Percentiles rank a stretch among this genome's conserved stretches.
These are phyloP conservation scores for Tricholoma terreum DNA, from an alignment of 768 basidiomycete species.

Conservation along the genomic window DNA sequence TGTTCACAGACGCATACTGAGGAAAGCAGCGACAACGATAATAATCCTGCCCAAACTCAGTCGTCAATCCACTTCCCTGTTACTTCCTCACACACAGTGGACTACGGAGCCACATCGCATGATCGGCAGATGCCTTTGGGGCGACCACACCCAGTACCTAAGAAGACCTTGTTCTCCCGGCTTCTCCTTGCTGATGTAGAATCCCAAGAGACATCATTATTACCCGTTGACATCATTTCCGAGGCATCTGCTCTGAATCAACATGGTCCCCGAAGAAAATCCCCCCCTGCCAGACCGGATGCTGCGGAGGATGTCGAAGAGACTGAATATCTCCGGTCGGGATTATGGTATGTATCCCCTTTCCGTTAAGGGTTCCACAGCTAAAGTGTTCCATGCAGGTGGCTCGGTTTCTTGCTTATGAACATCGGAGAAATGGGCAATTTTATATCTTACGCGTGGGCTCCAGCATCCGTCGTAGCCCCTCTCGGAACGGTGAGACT, in stretches of 20 bases:
- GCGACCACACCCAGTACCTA: background rate
- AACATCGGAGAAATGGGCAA: slow-evolving; percentile 89
- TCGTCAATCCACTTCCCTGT: slow-evolving; percentile 13
- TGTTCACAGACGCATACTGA: background rate
- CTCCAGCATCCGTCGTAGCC: slow-evolving; percentile 90
- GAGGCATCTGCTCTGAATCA: slow-evolving; percentile 32
- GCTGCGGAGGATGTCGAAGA: slow-evolving; percentile 49
- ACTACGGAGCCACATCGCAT: slow-evolving; percentile 12
- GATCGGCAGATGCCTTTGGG: background rate
- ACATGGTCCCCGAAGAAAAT: slow-evolving; percentile 7
- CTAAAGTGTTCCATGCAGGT: slow-evolving; percentile 49
- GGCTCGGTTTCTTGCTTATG: slow-evolving; percentile 86
- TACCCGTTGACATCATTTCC: slow-evolving; percentile 42
- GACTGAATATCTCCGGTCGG: slow-evolving; percentile 78
- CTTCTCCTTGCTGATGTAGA: slow-evolving; percentile 31
- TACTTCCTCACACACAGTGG: slow-evolving; percentile 2
- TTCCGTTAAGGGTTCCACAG: background rate
- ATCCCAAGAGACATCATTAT: background rate
- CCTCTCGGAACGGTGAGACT: slow-evolving; percentile 87
- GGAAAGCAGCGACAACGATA: background rate
- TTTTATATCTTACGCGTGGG: slow-evolving; percentile 87
- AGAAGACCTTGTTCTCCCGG: slow-evolving; percentile 29
- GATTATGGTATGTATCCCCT: slow-evolving; percentile 60
- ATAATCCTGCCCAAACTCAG: slow-evolving; percentile 6
- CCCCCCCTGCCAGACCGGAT: slow-evolving; percentile 8